Evolutionary conservation across 2,329 filamentous ascomycete genomes (phyloP), one percentile per base, ranked within the genome.

Genomic region (Fusarium miscanthi): DNA sequence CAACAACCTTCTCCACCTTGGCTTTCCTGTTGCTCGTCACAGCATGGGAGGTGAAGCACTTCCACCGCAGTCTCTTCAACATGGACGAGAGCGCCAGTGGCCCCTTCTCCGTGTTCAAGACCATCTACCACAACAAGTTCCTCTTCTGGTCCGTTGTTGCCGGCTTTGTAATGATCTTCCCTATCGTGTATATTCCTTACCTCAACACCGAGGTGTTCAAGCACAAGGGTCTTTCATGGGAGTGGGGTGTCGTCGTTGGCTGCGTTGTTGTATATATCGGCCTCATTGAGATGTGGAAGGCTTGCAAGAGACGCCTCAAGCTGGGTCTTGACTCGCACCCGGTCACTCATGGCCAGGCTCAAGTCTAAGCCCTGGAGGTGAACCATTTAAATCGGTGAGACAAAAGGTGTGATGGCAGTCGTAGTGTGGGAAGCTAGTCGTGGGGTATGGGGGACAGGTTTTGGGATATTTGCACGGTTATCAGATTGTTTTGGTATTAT

Each of bases 41-140:
- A 1, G 90, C 92, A 0, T 93, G 91, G 91, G 91, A 94, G 81
- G 90, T 92, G 77, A 90, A 93, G 78, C 89, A 93, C 74, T 91
- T 92, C 80, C 88, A 88, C 21, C 88, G 90, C 49, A 91, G 89
- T 25, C 86, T 94, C 74, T 94, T 94, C 82, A 85, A 86, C 75
- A 91, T 93, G 88, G 85, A 90, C 66, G 83, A 86, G 69, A 79
- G 83, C 38, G 87, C 84, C 82, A 74, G 75, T 7, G 87, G 87
- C 1, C 82, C 84, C 2, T 79, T 85, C 43, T 85, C 87, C 0
- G 83, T 89, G 16, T 86, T 88, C 76, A 82, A 81, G 73, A 92
- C 91, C n/a, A 83, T 93, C 17, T 92, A 89, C 84, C 84, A 88
- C 74, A 94, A 94, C 81, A 85, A 87, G 68, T 93, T 93, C 82